Evolutionary conservation across 2,329 filamentous ascomycete genomes (phyloP), one percentile per base, ranked within the genome.

Genomic region (Didymella lethalis): DNA sequence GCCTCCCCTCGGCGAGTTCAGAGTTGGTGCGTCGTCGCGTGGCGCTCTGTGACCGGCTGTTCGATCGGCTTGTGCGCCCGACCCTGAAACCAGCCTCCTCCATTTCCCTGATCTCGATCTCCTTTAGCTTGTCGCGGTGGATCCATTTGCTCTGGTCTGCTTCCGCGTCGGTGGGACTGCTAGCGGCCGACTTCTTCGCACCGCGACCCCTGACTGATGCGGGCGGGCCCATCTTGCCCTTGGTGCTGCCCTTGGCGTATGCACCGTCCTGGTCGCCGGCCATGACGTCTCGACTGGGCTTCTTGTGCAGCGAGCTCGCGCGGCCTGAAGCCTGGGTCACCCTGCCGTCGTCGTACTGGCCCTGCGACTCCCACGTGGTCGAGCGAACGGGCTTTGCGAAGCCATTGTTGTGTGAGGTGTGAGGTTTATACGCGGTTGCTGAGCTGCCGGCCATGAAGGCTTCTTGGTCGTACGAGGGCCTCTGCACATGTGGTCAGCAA

Each of bases 91-190:
- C 91, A 7, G 90, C 90, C 59, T 90, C 90, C 74, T 92, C 89
- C 62, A 95, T 83, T 77, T 95, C 91, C 70, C 88, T 85, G 66
- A 82, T 94, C 78, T 95, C 91, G 66, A 94, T 95, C 72, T 86
- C 86, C 54, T 90, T 91, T 61, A 95, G 79, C 78, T 94, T 94
- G 78, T 95, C 91, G 56, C 91, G 83, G 72, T 95, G 91, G 68
- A 95, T 94, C 91, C 91, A 95, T 75, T 91, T 89, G 31, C 88
- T 90, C 61, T 86, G 83, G 61, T 90, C 88, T 38, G 69, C 69
- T 51, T 76, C 74, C 26, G 59, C 53, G 18, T 68, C 71, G 32
- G 51, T 46, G 16, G 57, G 28, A 49, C 61, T 49, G 7, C 62
- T 62, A 57, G 64, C 63, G 34, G 62, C 36, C 11, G 62, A 34